Percentiles rank a stretch among this genome's conserved stretches.
phyloP scores from a whole-genome alignment of 306 rosid species.

The Trifolium subterraneum region DNA sequence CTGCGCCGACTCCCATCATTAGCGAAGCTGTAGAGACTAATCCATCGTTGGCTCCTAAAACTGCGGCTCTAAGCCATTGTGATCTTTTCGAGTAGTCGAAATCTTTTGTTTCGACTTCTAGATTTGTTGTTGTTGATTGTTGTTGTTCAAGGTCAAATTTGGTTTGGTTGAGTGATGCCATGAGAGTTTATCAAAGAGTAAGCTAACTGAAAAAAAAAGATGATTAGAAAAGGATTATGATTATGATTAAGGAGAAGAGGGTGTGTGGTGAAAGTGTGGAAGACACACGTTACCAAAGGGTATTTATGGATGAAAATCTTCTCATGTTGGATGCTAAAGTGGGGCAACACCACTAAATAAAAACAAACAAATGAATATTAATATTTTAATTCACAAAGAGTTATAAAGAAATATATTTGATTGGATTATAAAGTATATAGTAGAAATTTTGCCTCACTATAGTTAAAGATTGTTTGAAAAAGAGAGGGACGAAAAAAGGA shows the following conservation, averaged over 20 bases:
- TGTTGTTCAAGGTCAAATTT: constrained; percentile 64
- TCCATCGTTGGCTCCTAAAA: constrained; percentile 94
- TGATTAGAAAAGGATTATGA: not conserved
- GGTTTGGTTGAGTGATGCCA: constrained; percentile 52
- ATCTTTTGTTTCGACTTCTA: constrained; percentile 52
- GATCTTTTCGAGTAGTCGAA: constrained; percentile 89
- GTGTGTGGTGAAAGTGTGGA: constrained; percentile 62
- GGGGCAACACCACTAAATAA: constrained; percentile 57
- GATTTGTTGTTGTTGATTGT: constrained; percentile 27
- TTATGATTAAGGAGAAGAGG: constrained; percentile 15
- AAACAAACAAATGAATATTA: constrained; percentile 34
- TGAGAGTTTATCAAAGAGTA: constrained; percentile 13
- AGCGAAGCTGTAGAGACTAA: constrained; percentile 88
- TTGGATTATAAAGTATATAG: not conserved
- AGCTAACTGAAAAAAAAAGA: not conserved
- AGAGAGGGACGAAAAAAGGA: not conserved
- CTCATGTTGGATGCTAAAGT: constrained; percentile 46
- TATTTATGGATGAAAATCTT: constrained; percentile 66
- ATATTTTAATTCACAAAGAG: not conserved
- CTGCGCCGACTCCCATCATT: constrained; percentile 97
- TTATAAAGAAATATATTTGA: constrained; percentile 6
- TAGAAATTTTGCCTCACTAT: constrained; percentile 6
- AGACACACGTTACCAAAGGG: constrained; percentile 74
- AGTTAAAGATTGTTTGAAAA: constrained; percentile 27
- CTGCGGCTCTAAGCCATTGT: constrained; percentile 93